phyloP scores from a whole-genome alignment of 1,284 basidiomycete genomes.

The Tremellales sp. region DNA sequence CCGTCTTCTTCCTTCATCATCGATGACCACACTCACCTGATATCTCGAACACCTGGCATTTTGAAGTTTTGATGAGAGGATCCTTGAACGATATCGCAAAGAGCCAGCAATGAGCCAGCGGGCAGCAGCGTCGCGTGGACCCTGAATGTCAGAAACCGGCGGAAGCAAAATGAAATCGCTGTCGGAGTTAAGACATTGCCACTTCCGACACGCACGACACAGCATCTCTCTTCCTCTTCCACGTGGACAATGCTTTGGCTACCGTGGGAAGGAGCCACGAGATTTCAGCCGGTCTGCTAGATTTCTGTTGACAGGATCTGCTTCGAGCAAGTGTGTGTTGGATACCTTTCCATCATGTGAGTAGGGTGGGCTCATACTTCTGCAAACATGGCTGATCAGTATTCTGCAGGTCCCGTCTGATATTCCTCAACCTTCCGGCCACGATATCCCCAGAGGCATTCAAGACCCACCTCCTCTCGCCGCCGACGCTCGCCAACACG shows the following conservation, averaged over 20 bases:
- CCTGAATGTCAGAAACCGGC: neutral
- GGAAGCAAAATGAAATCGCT: neutral
- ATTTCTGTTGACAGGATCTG: neutral
- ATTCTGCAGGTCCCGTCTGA: slow-evolving; percentile 67
- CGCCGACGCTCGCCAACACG: slow-evolving; percentile 27
- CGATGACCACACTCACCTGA: slow-evolving; percentile 62
- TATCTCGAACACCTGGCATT: slow-evolving; percentile 91
- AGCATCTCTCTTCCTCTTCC: neutral
- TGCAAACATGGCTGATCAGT: neutral
- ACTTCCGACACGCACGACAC: neutral
- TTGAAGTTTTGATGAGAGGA: slow-evolving; percentile 46
- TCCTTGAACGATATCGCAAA: neutral
- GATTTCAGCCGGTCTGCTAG: neutral
- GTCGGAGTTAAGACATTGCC: slow-evolving; percentile 2
- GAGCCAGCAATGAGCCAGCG: neutral
- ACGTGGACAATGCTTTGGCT: too few relatives aligned
- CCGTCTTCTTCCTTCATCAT: neutral
- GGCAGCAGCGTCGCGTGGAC: neutral
- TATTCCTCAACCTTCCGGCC: slow-evolving; percentile 84
- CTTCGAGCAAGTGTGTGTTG: neutral
- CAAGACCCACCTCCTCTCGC: slow-evolving; percentile 54
- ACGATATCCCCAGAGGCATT: slow-evolving; percentile 55
- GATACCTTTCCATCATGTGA: neutral
- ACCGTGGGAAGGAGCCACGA: slow-evolving; percentile 1
- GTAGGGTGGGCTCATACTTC: too few relatives aligned